Evolutionary conservation across 1,284 basidiomycete genomes (phyloP).

Genomic region (Salmacisia buchloeana): DNA sequence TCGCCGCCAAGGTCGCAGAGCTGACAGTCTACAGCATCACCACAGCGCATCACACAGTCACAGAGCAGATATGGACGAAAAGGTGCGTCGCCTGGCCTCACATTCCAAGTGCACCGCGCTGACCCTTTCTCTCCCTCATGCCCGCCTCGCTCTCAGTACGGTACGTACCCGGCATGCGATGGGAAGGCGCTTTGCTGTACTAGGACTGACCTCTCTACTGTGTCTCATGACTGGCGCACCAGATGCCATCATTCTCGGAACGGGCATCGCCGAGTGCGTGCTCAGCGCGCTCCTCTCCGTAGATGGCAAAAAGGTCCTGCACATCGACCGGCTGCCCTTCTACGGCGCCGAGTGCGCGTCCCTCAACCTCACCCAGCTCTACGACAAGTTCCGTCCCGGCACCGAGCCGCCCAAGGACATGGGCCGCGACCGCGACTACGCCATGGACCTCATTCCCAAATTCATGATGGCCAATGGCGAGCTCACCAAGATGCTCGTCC

Average conservation of each 20-base stretch:
- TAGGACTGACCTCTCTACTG: too few relatives aligned
- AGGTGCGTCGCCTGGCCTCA: too few relatives aligned
- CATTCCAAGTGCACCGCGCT: too few relatives aligned
- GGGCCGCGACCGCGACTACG: slow-evolving; percentile 49
- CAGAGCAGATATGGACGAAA: too few relatives aligned
- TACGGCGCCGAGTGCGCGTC: slow-evolving; percentile 97
- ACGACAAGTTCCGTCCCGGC: slow-evolving; percentile 78
- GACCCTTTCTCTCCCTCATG: too few relatives aligned
- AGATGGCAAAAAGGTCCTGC: slow-evolving; percentile 98
- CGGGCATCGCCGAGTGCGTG: slow-evolving; percentile 68
- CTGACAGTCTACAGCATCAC: too few relatives aligned
- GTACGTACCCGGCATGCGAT: too few relatives aligned
- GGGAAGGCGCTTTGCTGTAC: too few relatives aligned
- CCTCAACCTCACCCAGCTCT: slow-evolving; percentile 95
- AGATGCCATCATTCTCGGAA: slow-evolving; percentile 12
- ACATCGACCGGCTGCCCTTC: slow-evolving; percentile 98
- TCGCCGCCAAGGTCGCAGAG: too few relatives aligned
- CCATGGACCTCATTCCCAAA: slow-evolving; percentile 49
- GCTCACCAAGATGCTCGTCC: slow-evolving; percentile 94
- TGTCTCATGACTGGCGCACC: too few relatives aligned
- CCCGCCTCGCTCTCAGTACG: too few relatives aligned
- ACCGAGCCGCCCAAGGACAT: slow-evolving; percentile 56
- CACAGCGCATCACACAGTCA: too few relatives aligned
- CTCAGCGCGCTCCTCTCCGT: slow-evolving; percentile 80
- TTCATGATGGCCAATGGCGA: slow-evolving; percentile 94